Evolutionary conservation across 2,329 filamentous ascomycete species (phyloP).

Genomic region (Clonostachys solani): DNA sequence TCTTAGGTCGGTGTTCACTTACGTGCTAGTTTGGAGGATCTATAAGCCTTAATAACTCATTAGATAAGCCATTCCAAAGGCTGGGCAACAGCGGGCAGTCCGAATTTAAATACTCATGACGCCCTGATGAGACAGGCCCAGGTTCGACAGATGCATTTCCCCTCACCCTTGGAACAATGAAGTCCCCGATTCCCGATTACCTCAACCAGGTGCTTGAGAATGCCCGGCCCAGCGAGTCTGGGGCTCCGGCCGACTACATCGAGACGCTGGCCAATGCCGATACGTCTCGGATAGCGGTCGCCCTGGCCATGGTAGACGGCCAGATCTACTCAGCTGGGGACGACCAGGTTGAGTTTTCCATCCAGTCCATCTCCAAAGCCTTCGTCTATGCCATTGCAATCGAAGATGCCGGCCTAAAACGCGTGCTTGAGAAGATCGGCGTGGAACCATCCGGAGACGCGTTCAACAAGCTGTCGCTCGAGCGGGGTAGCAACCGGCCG

Average conservation of each 20-base stretch:
- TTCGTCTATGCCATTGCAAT: constrained; percentile 34
- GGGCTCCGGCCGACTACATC: constrained; percentile 27
- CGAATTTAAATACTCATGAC: no score
- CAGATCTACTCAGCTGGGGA: constrained; percentile 31
- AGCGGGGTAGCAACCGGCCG: constrained; percentile 20
- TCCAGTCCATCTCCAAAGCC: constrained; percentile 33
- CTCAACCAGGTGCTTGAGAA: constrained; percentile 22
- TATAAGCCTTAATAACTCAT: no score
- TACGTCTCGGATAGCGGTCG: constrained; percentile 29
- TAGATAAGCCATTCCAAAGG: no score
- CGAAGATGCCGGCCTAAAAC: constrained; percentile 24
- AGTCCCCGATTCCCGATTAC: constrained; percentile 27
- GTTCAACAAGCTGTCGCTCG: constrained; percentile 26
- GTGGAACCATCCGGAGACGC: constrained; percentile 32
- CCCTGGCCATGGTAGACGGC: constrained; percentile 31
- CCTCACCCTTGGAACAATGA: constrained; percentile 11
- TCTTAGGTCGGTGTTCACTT: no score
- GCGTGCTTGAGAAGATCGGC: constrained; percentile 30
- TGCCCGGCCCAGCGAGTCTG: constrained; percentile 18
- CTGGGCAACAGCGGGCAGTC: no score
- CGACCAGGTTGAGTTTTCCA: constrained; percentile 30
- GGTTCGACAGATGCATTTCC: not conserved
- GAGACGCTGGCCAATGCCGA: constrained; percentile 29
- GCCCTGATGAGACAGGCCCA: no score
- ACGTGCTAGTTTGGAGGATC: no score